A percentile compares a stretch with the other conserved stretches of the same genome.
phyloP scores from a whole-genome alignment of 2,329 filamentous ascomycete genomes.

The Cadophora luteo-olivacea region DNA sequence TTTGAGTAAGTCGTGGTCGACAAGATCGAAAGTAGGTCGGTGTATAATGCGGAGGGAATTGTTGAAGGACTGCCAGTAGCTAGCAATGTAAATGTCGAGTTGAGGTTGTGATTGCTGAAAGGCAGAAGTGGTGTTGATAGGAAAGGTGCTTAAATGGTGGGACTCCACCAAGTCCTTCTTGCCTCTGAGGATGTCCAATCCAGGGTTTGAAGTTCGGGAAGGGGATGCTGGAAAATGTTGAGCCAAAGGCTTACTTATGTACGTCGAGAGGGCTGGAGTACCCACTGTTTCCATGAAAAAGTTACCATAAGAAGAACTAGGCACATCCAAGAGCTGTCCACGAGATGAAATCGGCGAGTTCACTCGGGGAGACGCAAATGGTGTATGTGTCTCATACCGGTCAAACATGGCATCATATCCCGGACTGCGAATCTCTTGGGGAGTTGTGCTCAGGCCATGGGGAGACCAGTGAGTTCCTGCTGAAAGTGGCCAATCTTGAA shows the following conservation, averaged over 20 bases:
- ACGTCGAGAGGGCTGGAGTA: constrained; percentile 43
- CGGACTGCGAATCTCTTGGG: constrained; percentile 38
- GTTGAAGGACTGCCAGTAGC: constrained; percentile 42
- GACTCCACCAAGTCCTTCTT: constrained; percentile 35
- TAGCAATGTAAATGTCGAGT: constrained; percentile 39
- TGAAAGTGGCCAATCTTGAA: constrained; percentile 37
- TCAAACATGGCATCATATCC: constrained; percentile 37
- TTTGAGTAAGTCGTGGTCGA: constrained; percentile 35
- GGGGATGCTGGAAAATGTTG: constrained; percentile 42
- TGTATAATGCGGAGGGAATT: constrained; percentile 41
- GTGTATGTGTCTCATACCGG: constrained; percentile 37
- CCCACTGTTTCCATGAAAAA: constrained; percentile 45
- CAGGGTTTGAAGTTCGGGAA: constrained; percentile 38
- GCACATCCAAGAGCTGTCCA: constrained; percentile 39
- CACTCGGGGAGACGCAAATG: constrained; percentile 39
- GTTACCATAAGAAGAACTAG: constrained; percentile 35
- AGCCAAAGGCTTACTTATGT: constrained; percentile 40
- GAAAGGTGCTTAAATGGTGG: constrained; percentile 35
- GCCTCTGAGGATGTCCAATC: constrained; percentile 39
- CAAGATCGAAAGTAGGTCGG: constrained; percentile 37
- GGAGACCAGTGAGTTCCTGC: constrained; percentile 36
- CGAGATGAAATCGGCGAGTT: constrained; percentile 36
- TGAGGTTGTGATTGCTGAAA: constrained; percentile 30
- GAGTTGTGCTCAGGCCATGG: constrained; percentile 31
- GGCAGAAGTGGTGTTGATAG: constrained; percentile 24